Conservation (phyloP, 2,329 filamentous ascomycete genomes). For the Scorias spongiosa region DNA sequence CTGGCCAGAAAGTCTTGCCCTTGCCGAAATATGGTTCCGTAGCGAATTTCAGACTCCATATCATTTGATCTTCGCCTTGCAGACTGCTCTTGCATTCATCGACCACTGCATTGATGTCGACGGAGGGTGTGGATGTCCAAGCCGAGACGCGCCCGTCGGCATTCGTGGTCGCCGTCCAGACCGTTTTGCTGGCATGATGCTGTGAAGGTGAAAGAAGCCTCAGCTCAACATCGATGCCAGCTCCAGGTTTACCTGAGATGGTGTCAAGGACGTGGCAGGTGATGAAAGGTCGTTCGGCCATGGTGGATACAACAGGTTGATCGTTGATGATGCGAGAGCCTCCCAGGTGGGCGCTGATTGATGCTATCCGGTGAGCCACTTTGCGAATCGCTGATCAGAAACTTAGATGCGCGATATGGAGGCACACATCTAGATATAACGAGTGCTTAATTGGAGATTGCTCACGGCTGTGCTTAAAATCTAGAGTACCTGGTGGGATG, state of each 20-base stretch:
- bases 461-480: too few species aligned
- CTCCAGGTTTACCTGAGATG: conserved; percentile 53
- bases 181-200: conserved; percentile 20
- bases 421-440: too few species aligned
- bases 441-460: too few species aligned
- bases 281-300: conserved; percentile 38
- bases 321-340: background rate
- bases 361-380: background rate
- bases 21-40: conserved; percentile 55
- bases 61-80: conserved; percentile 27
- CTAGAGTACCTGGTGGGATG: too few species aligned
- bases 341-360: background rate
- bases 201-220: conserved; percentile 26
- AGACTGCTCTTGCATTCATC: conserved; percentile 17
- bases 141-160: conserved; percentile 56
- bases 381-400: background rate
- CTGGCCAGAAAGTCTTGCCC: conserved; percentile 41
- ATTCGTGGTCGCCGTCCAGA: conserved; percentile 55
- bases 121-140: conserved; percentile 41
- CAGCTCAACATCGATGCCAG: conserved; percentile 51
- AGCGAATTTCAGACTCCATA: conserved; percentile 59
- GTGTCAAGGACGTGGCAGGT: conserved; percentile 84
- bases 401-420: too few species aligned
- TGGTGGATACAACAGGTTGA: background rate
- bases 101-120: conserved; percentile 23